These are phyloP conservation scores for Pyrus communis DNA, from an alignment of 306 rosid species.

Conservation along the genomic window DNA sequence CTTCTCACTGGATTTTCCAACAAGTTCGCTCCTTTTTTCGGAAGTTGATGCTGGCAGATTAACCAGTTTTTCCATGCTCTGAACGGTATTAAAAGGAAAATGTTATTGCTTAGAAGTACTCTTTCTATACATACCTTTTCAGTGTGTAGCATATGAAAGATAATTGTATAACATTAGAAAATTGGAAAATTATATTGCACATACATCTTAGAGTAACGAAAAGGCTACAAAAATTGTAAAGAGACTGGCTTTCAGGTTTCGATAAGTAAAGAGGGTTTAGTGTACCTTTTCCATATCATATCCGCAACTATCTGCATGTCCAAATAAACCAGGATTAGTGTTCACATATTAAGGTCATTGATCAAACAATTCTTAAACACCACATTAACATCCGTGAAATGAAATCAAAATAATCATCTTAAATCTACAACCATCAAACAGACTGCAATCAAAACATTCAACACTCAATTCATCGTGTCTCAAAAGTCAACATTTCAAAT, in stretches of 20 bases:
- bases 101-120: neutral
- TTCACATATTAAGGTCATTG: neutral
- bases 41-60: conserved; percentile 22
- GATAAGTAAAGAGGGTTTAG: neutral
- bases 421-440: neutral
- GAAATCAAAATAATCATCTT: neutral
- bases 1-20: conserved; percentile 28
- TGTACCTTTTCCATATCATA: conserved; percentile 78
- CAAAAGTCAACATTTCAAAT: neutral
- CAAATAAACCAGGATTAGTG: conserved; percentile 23
- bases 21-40: conserved; percentile 30
- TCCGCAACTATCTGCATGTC: conserved; percentile 64
- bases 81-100: conserved; percentile 17
- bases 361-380: neutral
- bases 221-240: neutral
- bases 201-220: neutral
- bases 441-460: neutral
- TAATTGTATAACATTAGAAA: neutral
- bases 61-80: conserved; percentile 62
- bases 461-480: neutral
- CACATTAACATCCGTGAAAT: neutral
- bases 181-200: neutral
- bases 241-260: neutral
- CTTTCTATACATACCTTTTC: conserved; percentile 6
- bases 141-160: conserved; percentile 7